These are phyloP conservation scores for Trametes versicolor DNA, from an alignment of 1,284 basidiomycete genomes.

Conservation along the genomic window DNA sequence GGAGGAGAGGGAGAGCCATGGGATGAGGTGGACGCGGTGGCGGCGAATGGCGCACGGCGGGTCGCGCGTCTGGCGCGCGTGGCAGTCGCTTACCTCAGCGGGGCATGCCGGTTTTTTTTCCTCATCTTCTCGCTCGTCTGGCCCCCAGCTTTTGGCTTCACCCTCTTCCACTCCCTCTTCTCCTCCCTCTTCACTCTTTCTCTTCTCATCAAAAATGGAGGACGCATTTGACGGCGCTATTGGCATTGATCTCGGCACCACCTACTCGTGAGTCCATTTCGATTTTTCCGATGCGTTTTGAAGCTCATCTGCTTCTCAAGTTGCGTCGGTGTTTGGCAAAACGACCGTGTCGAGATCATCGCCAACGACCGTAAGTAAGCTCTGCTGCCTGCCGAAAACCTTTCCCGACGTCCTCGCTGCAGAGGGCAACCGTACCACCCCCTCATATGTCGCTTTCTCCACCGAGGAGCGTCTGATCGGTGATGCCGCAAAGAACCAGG, in stretches of 20 bases:
- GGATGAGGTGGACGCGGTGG: slow-evolving; percentile 35
- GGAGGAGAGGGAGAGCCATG: slow-evolving; percentile 49
- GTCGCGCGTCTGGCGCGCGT: slow-evolving; percentile 35
- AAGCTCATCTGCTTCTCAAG: slow-evolving; percentile 50
- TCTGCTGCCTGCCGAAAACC: slow-evolving; percentile 11
- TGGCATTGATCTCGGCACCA: slow-evolving; percentile 94
- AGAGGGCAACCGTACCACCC: slow-evolving; percentile 99
- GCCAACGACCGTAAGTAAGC: slow-evolving; percentile 87
- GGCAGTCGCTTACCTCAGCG: slow-evolving; percentile 44
- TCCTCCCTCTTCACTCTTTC: slow-evolving; percentile 40
- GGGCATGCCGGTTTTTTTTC: slow-evolving; percentile 51
- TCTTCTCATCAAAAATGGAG: slow-evolving; percentile 76
- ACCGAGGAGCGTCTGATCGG: slow-evolving; percentile 98
- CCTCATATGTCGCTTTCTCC: slow-evolving; percentile 99
- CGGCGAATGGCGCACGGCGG: slow-evolving; percentile 36
- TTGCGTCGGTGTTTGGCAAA: slow-evolving; percentile 98
- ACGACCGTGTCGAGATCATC: slow-evolving; percentile 99
- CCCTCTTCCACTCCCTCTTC: slow-evolving; percentile 40
- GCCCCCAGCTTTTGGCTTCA: slow-evolving; percentile 35
- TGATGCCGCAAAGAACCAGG: slow-evolving; percentile 98
- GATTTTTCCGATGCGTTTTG: slow-evolving; percentile 11
- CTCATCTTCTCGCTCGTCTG: slow-evolving; percentile 30
- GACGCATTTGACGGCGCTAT: slow-evolving; percentile 96
- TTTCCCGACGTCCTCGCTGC: slow-evolving; percentile 32
- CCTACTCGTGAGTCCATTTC: slow-evolving; percentile 77